Evolutionary conservation across 1,284 basidiomycete genomes (phyloP), one percentile per base, ranked within the genome.

Genomic region (Ustilago tritici): DNA sequence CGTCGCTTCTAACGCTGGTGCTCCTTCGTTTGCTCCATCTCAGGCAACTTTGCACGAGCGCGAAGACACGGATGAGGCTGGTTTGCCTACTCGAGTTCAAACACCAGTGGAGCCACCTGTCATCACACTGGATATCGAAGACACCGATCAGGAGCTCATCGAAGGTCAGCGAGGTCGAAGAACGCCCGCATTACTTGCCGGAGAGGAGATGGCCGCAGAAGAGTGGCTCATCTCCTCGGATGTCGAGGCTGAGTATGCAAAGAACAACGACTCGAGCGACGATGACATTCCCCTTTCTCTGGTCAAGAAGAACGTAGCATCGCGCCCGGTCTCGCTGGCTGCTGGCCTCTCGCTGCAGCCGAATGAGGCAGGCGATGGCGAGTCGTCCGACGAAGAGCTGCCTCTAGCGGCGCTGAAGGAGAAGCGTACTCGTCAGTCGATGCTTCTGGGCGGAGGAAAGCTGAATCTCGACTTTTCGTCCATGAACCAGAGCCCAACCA

Each of bases 281-380:
- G 81, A 82, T 50, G 78, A 82, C 52, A 43, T 80, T 15, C 82
- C 82, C 4, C 70, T 83, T 10, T 58, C 77, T 12, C 82, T 79
- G 46, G 60, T 83, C 54, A 79, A 74, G 60, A 78, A 69, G 50
- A 80, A 72, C 7, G 67, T 74, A 9, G 63, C 67, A 35, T 72
- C 66, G 54, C 77, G 68, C 11, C 77, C 72, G 0, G 54, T 61
- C 11, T 76, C 74, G 40, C 31, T 78, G n/a, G 74, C 69, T 23
- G 62, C 75, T 9, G 70, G 75, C 11, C 66, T 77, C 6, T 59
- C 54, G 54, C 60, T 73, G 11, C 14, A 57, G 9, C 40, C 64
- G 4, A 46, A 40, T 4, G 32, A 43, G 32, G 36, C 61, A 2
- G 50, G 62, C 56, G 35, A 64, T 5, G 71, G 60, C n/a, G 76